Evolutionary conservation across 1,284 basidiomycete species (phyloP), one percentile per base, ranked within the genome.

Genomic region (Trichosporon asahii): DNA sequence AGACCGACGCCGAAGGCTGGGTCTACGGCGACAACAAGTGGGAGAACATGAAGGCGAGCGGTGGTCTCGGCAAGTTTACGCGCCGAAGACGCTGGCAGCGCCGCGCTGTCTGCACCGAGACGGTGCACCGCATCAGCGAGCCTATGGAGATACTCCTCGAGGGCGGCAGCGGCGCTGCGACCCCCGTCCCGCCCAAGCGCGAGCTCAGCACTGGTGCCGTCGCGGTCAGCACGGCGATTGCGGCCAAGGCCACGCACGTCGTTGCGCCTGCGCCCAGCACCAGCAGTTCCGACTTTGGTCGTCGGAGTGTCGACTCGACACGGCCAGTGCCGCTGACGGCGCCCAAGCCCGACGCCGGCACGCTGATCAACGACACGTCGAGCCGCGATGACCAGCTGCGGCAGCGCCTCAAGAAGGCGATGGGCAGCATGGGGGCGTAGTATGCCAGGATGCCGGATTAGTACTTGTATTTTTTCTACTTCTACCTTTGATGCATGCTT

Each of bases 1-100:
- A 85, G 61, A 96, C 94, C 0, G 95, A 98, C 79, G 79, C 86
- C 0, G 93, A 96, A 70, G 95, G 95, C 0, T 97, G 95, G 95
- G 88, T 95, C 35, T 97, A 95, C 79, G 92, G 90, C 2, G 95
- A 96, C 78, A 98, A 98, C 82, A 95, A 96, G 79, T 98, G 95
- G 95, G 95, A 97, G 77, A 88, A 86, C 66, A 87, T 89, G 72
- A 89, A 88, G 70, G 85, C 85, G 66, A 91, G 90, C 76, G 91
- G 91, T 60, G 93, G 94, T 1, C 88, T 96, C 83, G 92, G 95
- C 76, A 94, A 94, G 89, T 95, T 92, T 79, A 95, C 93, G 0
- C 88, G 93, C 12, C 89, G 89, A 77, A 84, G 93, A 66, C 86
- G 91, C 67, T 95, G 93, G 93, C 91, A 90, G 2, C 89, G 93